Conservation (phyloP, 2,329 filamentous ascomycete genomes). For the Hymenoscyphus fructigenus region DNA sequence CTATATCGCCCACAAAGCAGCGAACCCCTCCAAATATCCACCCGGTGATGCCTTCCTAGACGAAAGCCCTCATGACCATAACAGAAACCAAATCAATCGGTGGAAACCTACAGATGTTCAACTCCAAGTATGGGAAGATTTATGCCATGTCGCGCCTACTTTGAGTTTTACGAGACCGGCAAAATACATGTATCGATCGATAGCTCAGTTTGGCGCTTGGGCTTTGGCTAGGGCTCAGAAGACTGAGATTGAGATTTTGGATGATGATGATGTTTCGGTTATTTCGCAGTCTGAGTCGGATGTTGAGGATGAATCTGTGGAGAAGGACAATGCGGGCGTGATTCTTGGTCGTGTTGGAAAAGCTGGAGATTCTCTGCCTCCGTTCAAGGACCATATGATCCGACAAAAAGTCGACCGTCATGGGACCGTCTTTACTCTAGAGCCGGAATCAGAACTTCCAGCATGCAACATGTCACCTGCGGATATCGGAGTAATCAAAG, state of each 20-base stretch:
- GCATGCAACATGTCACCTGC: slow-evolving; percentile 61
- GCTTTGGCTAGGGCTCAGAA: slow-evolving; percentile 80
- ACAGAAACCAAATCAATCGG: slow-evolving; percentile 51
- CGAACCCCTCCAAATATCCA: slow-evolving; percentile 75
- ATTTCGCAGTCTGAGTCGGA: slow-evolving; percentile 61
- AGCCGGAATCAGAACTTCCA: slow-evolving; percentile 61
- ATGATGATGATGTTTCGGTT: slow-evolving; percentile 74
- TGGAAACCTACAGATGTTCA: slow-evolving; percentile 89
- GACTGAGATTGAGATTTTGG: slow-evolving; percentile 74
- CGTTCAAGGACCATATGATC: slow-evolving; percentile 86
- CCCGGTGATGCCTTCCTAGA: slow-evolving; percentile 64
- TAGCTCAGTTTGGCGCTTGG: slow-evolving; percentile 94
- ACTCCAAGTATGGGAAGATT: slow-evolving; percentile 91
- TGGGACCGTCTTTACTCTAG: slow-evolving; percentile 70
- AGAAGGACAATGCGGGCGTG: slow-evolving; percentile 24
- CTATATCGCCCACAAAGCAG: slow-evolving; percentile 91
- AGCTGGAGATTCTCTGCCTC: slow-evolving; percentile 79
- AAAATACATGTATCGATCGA: slow-evolving; percentile 91
- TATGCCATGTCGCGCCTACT: slow-evolving; percentile 89
- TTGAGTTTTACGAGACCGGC: slow-evolving; percentile 95
- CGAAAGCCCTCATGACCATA: slow-evolving; percentile 59
- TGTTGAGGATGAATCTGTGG: slow-evolving; percentile 33
- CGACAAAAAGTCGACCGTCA: slow-evolving; percentile 80
- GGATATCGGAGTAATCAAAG: slow-evolving; percentile 77
- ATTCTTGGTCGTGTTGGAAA: slow-evolving; percentile 61